Conservation (phyloP, 139 green algal genomes). For the Chlorella sp. region DNA sequence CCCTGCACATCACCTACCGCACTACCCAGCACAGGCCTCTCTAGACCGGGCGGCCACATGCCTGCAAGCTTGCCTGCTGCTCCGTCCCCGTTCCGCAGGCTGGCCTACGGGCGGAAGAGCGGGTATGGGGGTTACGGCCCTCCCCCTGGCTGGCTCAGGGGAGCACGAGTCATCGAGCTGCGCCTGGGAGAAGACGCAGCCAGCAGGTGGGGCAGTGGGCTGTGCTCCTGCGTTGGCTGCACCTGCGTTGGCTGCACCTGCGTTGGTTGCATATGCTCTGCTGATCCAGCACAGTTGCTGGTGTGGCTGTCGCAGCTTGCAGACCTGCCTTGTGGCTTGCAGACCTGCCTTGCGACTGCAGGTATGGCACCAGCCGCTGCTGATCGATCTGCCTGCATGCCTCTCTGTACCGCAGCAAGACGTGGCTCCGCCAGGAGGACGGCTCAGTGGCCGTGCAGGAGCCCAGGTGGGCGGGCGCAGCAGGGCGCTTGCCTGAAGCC, state of each 20-base stretch:
- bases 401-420: conserved; percentile 2
- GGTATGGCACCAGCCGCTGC: too few relatives aligned
- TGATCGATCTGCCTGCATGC: neutral
- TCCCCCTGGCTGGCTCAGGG: conserved; percentile 12
- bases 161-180: conserved; percentile 39
- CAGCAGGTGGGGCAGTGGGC: neutral
- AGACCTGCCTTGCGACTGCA: too few relatives aligned
- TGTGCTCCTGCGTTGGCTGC: neutral
- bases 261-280: neutral
- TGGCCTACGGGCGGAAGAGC: conserved; percentile 26
- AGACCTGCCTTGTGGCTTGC: too few relatives aligned
- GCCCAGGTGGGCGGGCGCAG: neutral
- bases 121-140: conserved; percentile 40
- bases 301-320: neutral
- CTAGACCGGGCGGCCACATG: neutral
- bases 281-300: neutral
- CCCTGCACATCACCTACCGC: too few relatives aligned
- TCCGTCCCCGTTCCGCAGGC: neutral
- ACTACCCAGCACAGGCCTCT: too few relatives aligned
- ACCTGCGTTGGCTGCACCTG: neutral
- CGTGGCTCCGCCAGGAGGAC: conserved; percentile 24
- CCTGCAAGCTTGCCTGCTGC: neutral
- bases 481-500: neutral
- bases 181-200: conserved; percentile 10
- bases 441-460: neutral